Evolutionary conservation across 1,284 basidiomycete species (phyloP), one percentile per base, ranked within the genome.

Genomic region (Cutaneotrichosporon spelunceum): DNA sequence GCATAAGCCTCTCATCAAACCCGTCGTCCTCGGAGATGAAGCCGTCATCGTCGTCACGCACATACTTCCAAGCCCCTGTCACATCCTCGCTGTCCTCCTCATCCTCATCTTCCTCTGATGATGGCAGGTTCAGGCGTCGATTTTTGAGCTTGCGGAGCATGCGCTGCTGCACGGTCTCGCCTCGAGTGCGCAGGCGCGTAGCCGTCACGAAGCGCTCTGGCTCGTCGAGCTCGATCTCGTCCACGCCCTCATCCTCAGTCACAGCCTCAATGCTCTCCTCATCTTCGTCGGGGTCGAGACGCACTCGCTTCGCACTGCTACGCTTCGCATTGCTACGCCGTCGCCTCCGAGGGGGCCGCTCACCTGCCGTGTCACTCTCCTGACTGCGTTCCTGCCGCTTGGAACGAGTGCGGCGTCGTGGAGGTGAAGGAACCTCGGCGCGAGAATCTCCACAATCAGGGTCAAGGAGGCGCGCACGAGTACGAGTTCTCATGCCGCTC

Each of bases 11-110:
- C 2, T 78, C 68, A 0, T 70, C 78, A 14, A 63, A 77, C 6
- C 71, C 72, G n/a, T 79, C 82, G 60, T 84, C 85, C 68, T 92
- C 89, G 61, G 88, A 85, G 61, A 92, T 88, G 71, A 89, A 90
- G 47, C 78, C 80, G 53, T 83, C 82, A 11, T 83, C 81, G 13
- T 39, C 36, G 23, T 77, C 73, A 2, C 71, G 72, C n/a, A 72
- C 72, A 24, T 72, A 69, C 42, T 69, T 75, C 21, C 80, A 77
- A 50, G 66, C 63, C 30, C 30, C 30, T 48, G 57, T 57, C 24
- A 48, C 61, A 21, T 16, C 24, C 26, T 23, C 24, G 26, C 23
- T 77, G 78, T 58, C 80, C 77, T 36, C 64, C 66, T 29, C 66
- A 68, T 16, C 70, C 59, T 24, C 33, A 26, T 62, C 58, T 47